Evolutionary conservation across 2,329 filamentous ascomycete species (phyloP), one percentile per base, ranked within the genome.

Genomic region (Paramyrothecium roridum): DNA sequence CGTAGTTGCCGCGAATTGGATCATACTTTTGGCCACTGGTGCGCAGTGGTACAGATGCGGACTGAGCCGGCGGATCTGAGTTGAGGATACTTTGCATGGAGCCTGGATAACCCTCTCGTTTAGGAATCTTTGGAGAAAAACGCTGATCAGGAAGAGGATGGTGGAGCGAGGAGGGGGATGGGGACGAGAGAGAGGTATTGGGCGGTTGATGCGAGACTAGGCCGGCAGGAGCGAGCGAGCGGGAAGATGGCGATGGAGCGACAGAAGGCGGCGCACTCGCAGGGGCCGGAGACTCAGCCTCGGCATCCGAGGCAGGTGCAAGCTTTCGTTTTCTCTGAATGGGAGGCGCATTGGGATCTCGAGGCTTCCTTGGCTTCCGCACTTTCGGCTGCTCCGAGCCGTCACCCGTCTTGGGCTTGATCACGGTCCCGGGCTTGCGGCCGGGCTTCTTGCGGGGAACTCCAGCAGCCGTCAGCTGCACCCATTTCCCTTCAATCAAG

Each of bases 21-120:
- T 97, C 93, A 73, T 95, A 97, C 65, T 89, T 91, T 66, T 91
- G 90, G 47, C 91, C 88, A 65, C 89, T 89, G 16, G 87, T 86
- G 51, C 88, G 78, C 50, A 79, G 74, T 10, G 79, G 77, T 19
- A 75, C 67, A 76, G 57, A 76, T 77, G 51, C 75, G 40, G 70
- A 67, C 53, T 69, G 70, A 33, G 63, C 53, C 19, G 75, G 60
- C 19, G 65, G 62, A 23, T 81, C 81, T 56, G 78, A 77, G 59
- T 85, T 85, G 33, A 85, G 70, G 50, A 85, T 80, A 61, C 69
- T 84, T 57, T 78, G 78, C 79, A 84, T 84, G 22, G 77, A 83
- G 19, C 74, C 74, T 2, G 75, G 76, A 58, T 73, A 75, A 51
- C 73, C 70, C 59, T 85, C 81, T 37, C 82, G 78, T 61, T 83